phyloP scores from a whole-genome alignment of 2,329 filamentous ascomycete genomes.

The Ilyonectria sp. region DNA sequence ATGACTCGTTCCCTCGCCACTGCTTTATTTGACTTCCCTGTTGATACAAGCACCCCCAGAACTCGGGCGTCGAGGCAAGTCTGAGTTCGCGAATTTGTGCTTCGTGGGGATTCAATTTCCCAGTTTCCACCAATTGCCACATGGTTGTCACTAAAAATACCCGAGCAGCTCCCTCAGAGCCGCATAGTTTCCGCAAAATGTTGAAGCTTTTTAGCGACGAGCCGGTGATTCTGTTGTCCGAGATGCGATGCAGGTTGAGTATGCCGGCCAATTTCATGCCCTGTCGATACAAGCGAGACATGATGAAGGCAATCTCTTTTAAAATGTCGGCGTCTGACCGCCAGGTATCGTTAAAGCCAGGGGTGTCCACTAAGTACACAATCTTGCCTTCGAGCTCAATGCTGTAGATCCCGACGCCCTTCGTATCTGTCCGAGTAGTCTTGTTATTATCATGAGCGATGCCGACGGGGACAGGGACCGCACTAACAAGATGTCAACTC shows the following conservation, averaged over 20 bases:
- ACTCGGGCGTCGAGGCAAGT: no score
- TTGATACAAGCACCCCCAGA: no score
- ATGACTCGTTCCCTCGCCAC: no score
- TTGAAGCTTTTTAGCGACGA: not conserved
- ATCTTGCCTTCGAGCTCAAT: not conserved
- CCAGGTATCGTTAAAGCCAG: slow-evolving; percentile 12
- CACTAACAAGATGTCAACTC: no score
- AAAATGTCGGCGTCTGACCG: slow-evolving; percentile 1
- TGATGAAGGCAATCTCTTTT: slow-evolving; percentile 3
- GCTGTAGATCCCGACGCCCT: not conserved
- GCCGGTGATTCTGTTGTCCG: slow-evolving; percentile 4
- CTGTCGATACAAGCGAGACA: not conserved
- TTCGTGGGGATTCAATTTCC: no score
- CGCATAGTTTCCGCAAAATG: not conserved
- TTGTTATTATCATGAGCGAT: no score
- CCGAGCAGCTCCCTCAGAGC: slow-evolving; percentile 1
- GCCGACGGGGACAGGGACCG: no score
- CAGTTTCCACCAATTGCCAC: not conserved
- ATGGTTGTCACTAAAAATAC: slow-evolving; percentile 2
- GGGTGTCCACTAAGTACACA: slow-evolving; percentile 2
- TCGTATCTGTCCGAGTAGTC: no score
- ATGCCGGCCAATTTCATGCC: slow-evolving; percentile 5
- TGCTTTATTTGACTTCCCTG: no score
- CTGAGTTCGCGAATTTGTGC: no score
- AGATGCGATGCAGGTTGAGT: slow-evolving; percentile 12